Evolutionary conservation across 1,139 yeast genomes (phyloP), one percentile per base, ranked within the genome.

Genomic region (Meyerozyma smithsonii): DNA sequence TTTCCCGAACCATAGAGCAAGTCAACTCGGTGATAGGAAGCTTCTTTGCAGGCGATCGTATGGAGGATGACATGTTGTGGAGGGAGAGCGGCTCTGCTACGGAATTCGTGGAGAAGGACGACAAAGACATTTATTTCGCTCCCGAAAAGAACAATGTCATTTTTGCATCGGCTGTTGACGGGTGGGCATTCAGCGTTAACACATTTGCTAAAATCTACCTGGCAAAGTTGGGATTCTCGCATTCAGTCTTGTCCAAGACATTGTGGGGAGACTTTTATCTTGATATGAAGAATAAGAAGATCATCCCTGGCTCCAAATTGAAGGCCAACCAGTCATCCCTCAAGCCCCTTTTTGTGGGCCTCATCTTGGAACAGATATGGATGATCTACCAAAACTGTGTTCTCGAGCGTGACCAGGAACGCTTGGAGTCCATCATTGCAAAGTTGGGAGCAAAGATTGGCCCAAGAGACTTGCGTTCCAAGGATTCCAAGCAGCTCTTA

Each of bases 21-120:
- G 96, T 90, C 11, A 94, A 94, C 56, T 92, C 96, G 0, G 96
- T 94, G 15, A 77, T 90, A 52, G 98, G 97, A 0, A 81, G 96
- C 0, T 88, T 94, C 56, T 92, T 75, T 57, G 90, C 95, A 1
- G 97, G 97, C 36, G 96, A 89, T 55, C 71, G 96, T 55, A 89
- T 92, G 86, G 86, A 86, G 49, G 95, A 86, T 46, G 97, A 90
- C 62, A 66, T 83, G 57, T 69, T 77, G 21, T 88, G 94, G 89
- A 73, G 94, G 57, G 95, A 87, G 52, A 69, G 72, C 37, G 79
- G 79, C 8, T 62, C 63, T 11, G 55, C 59, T 8, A 79, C 77
- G 11, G 84, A 81, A 41, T 86, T 72, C 54, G 73, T 82, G 10
- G 97, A 88, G 51, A 75, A 74, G 47, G 85, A 82, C 49, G 97